Evolutionary conservation across 441 rosid species (phyloP), one percentile per base, ranked within the genome.

Genomic region (Populus trichocarpa): DNA sequence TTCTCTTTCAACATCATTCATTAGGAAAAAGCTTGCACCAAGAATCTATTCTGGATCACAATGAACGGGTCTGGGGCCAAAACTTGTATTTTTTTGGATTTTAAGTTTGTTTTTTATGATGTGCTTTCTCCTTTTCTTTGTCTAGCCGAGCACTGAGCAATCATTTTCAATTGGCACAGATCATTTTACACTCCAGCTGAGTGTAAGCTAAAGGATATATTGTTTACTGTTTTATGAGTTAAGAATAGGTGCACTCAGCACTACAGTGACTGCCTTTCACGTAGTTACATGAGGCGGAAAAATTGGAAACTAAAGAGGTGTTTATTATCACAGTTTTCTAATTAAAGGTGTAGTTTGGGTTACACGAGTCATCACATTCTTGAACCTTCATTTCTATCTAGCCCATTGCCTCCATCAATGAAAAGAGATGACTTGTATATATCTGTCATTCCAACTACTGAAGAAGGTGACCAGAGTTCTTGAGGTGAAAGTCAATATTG

Each of bases 1-100:
- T 12, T 75, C n/a, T 38, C 75, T 79, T 63, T 73, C 81, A 59
- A 28, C 16, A 25, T 22, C 67, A 33, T 40, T 69, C 67, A 69
- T 70, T 35, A 71, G 73, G 73, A 67, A 71, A 25, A 38, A 63
- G 75, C 26, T 79, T 79, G 35, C 35, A 35, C 50, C 36, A 35
- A 79, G 30, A 68, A 38, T 22, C 57, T n/a, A 2, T 14, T 59
- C 5, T 50, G 70, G 75, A 36, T 18, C n/a, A 67, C n/a, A 59
- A 70, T 38, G 28, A 33, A 36, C 73, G 42, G 20, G 50, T 79
- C n/a, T 67, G 35, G 53, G 66, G 40, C 77, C 66, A 30, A 75
- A 61, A 64, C 25, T 65, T 16, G 23, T 61, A 35, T 69, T 71
- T 6, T 26, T 70, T 28, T 61, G 75, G 57, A 32, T 30, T 46